phyloP scores from a whole-genome alignment of 2,329 filamentous ascomycete species.

The Clonostachys solani region DNA sequence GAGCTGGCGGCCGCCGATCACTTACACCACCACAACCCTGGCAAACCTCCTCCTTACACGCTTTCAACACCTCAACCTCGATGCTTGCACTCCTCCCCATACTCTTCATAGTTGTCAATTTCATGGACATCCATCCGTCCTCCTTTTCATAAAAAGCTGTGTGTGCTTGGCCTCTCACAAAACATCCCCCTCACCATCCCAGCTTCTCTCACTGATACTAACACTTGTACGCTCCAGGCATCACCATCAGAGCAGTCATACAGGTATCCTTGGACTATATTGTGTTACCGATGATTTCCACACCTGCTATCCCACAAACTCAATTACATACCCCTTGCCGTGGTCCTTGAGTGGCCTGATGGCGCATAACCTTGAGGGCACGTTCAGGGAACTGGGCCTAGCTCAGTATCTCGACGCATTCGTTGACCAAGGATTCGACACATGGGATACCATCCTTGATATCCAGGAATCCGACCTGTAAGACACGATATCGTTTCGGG shows the following conservation, averaged over 20 bases:
- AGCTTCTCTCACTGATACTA: background rate
- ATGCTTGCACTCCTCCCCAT: too few species aligned
- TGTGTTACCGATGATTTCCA: background rate
- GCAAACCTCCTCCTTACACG: too few species aligned
- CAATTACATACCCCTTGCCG: background rate
- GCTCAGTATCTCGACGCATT: constrained; percentile 72
- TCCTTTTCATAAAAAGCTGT: too few species aligned
- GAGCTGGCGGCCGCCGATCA: too few species aligned
- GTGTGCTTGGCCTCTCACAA: too few species aligned
- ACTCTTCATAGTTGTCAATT: too few species aligned
- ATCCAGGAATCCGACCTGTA: constrained; percentile 83
- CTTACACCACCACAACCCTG: too few species aligned
- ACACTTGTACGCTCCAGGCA: background rate
- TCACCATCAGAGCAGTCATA: background rate
- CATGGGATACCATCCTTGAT: constrained; percentile 78
- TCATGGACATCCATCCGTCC: too few species aligned
- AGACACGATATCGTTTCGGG: constrained; percentile 19
- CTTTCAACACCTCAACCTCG: too few species aligned
- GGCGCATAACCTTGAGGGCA: constrained; percentile 56
- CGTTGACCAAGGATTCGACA: constrained; percentile 76
- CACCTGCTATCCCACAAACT: background rate
- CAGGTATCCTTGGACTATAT: background rate
- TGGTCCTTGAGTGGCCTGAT: constrained; percentile 17
- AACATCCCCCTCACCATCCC: background rate
- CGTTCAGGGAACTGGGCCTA: constrained; percentile 73